phyloP scores from a whole-genome alignment of 2,329 filamentous ascomycete species.

The Arthrobotrys pseudoclavata region DNA sequence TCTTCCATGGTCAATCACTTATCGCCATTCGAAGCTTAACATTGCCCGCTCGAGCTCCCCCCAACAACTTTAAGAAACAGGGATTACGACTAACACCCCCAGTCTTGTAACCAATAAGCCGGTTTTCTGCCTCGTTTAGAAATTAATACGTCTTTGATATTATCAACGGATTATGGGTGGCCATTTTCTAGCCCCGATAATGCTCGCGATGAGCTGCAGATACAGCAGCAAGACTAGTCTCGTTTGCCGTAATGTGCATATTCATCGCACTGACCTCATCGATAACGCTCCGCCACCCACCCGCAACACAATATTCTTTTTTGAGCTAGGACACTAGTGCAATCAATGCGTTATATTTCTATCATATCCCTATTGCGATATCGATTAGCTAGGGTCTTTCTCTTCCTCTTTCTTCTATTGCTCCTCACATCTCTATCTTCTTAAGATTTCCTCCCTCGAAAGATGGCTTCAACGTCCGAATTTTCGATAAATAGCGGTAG shows the following conservation, averaged over 20 bases:
- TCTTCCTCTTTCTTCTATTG: not conserved
- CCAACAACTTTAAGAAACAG: not conserved
- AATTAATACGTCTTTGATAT: not conserved
- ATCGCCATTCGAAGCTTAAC: conserved; percentile 18
- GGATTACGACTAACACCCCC: not conserved
- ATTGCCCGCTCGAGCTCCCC: conserved; percentile 20
- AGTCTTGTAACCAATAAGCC: conserved; percentile 21
- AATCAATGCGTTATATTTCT: conserved; percentile 7
- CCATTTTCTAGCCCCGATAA: conserved; percentile 5
- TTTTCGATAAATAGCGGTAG: conserved; percentile 11
- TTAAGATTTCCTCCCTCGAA: not conserved
- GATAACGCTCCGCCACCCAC: conserved; percentile 28
- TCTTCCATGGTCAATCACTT: conserved; percentile 16
- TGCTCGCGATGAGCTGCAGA: conserved; percentile 6
- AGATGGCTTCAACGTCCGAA: not conserved
- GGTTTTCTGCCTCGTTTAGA: conserved; percentile 15
- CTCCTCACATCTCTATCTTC: not conserved
- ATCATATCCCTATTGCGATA: not conserved
- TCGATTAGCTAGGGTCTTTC: not conserved
- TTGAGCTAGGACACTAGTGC: not conserved
- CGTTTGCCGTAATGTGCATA: conserved; percentile 23
- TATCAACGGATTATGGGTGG: not conserved
- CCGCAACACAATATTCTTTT: conserved; percentile 21
- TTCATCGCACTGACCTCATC: conserved; percentile 24
- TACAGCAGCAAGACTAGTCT: not conserved